phyloP scores from a whole-genome alignment of 352 stramenopile genomes.

The Pythium sukuiense region DNA sequence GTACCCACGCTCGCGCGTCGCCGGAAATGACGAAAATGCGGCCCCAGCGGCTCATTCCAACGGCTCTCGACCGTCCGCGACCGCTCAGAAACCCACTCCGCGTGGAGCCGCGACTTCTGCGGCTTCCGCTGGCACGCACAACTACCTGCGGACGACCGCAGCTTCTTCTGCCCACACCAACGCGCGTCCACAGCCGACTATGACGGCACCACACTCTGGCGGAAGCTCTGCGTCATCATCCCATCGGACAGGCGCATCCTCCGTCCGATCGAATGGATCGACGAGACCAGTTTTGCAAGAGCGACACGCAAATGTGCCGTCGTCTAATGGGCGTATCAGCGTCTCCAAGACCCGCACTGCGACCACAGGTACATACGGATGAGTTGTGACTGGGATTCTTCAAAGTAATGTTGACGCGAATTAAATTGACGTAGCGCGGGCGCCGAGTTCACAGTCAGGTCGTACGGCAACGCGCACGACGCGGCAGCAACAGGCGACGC shows the following conservation, averaged over 20 bases:
- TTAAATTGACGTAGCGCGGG: background rate
- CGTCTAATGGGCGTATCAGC: conserved; percentile 1
- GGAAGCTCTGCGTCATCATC: conserved; percentile 2
- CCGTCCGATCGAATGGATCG: background rate
- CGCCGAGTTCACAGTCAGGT: background rate
- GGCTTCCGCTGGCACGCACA: background rate
- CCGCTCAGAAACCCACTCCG: conserved; percentile 9
- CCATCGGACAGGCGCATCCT: background rate
- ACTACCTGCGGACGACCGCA: conserved; percentile 4
- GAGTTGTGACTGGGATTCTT: background rate
- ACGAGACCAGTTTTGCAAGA: conserved; percentile 19
- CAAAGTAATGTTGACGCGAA: background rate
- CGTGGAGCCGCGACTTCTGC: conserved; percentile 1
- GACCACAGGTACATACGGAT: background rate
- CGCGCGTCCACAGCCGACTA: background rate
- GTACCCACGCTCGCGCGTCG: conserved; percentile 15
- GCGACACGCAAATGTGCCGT: conserved; percentile 16
- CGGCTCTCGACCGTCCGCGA: background rate
- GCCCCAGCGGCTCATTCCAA: conserved; percentile 10
- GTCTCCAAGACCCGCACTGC: conserved; percentile 12
- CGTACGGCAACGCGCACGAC: background rate
- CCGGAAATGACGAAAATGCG: conserved; percentile 28
- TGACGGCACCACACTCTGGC: background rate
- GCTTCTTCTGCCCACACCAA: conserved; percentile 3
- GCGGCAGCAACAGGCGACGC: conserved; percentile 11